Evolutionary conservation across 768 basidiomycete species (phyloP).

Genomic region (Phallus indusiatus): DNA sequence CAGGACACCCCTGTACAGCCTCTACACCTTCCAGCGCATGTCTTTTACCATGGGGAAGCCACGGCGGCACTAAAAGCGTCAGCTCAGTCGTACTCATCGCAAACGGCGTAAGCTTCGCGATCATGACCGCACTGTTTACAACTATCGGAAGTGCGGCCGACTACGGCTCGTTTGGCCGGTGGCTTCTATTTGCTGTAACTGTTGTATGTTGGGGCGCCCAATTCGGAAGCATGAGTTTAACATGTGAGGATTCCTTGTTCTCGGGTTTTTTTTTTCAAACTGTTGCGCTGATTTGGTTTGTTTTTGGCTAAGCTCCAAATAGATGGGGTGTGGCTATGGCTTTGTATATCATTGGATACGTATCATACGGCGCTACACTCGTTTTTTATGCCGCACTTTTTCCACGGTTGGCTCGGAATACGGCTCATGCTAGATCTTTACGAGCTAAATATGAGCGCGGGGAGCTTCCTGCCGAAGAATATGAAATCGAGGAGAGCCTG

Average conservation of each 20-base stretch:
- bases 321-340: constrained; percentile 73
- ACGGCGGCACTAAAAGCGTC: constrained; percentile 54
- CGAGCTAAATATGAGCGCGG: constrained; percentile 49
- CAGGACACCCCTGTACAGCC: constrained; percentile 59
- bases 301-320: constrained; percentile 47
- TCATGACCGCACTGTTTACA: constrained; percentile 77
- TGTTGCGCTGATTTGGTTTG: background rate
- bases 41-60: constrained; percentile 63
- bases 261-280: too few relatives aligned
- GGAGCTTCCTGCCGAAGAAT: constrained; percentile 49
- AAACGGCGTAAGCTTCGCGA: constrained; percentile 68
- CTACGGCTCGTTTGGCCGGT: constrained; percentile 68
- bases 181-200: constrained; percentile 65
- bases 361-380: constrained; percentile 70
- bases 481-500: constrained; percentile 64
- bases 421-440: constrained; percentile 47
- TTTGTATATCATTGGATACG: constrained; percentile 70
- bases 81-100: constrained; percentile 69
- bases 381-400: constrained; percentile 76
- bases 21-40: constrained; percentile 56
- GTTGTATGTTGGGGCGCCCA: constrained; percentile 74
- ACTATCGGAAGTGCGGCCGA: constrained; percentile 65
- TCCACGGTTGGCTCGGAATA: constrained; percentile 75
- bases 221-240: constrained; percentile 67
- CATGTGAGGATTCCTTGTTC: too few relatives aligned